A percentile compares a stretch with the other conserved stretches of the same genome.
These are phyloP conservation scores for Cyclotella kingstonii DNA, from an alignment of 108 stramenopile species.

Conservation along the genomic window DNA sequence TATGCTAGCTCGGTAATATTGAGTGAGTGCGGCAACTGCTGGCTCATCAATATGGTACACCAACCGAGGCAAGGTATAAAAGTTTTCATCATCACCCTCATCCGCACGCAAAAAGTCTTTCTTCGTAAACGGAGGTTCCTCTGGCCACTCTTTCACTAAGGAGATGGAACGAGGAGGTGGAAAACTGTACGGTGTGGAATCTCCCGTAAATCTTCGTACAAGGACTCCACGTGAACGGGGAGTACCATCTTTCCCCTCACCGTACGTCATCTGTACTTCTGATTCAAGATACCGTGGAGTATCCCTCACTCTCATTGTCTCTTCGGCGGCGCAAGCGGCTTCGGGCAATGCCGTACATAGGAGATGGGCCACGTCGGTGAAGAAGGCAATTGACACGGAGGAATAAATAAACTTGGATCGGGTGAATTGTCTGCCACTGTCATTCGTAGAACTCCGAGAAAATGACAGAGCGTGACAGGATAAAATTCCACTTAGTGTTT, in stretches of 20 bases:
- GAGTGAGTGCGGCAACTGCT: conserved; percentile 77
- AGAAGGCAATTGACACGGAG: conserved; percentile 28
- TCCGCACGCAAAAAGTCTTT: conserved; percentile 88
- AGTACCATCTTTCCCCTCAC: conserved; percentile 62
- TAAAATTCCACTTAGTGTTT: too few species aligned
- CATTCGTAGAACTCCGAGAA: too few species aligned
- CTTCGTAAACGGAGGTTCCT: conserved; percentile 66
- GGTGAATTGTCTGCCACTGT: neutral
- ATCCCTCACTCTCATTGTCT: conserved; percentile 5
- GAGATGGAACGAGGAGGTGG: conserved; percentile 53
- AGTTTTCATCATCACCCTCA: conserved; percentile 71
- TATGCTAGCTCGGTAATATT: conserved; percentile 89
- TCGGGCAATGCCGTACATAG: conserved; percentile 6
- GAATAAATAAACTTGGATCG: conserved; percentile 35
- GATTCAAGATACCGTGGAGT: conserved; percentile 79
- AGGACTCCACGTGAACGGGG: conserved; percentile 75
- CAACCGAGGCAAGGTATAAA: conserved; percentile 86
- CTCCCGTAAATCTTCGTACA: conserved; percentile 79
- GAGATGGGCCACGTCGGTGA: conserved; percentile 2
- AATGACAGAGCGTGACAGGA: too few species aligned
- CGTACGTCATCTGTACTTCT: conserved; percentile 79
- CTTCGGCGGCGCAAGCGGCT: conserved; percentile 27
- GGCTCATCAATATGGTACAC: conserved; percentile 95
- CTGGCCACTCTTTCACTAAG: conserved; percentile 85
- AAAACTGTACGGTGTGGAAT: conserved; percentile 77